These are phyloP conservation scores for Helicostylum pulchrum DNA, from an alignment of 192 early-diverging fungal species.

Conservation along the genomic window DNA sequence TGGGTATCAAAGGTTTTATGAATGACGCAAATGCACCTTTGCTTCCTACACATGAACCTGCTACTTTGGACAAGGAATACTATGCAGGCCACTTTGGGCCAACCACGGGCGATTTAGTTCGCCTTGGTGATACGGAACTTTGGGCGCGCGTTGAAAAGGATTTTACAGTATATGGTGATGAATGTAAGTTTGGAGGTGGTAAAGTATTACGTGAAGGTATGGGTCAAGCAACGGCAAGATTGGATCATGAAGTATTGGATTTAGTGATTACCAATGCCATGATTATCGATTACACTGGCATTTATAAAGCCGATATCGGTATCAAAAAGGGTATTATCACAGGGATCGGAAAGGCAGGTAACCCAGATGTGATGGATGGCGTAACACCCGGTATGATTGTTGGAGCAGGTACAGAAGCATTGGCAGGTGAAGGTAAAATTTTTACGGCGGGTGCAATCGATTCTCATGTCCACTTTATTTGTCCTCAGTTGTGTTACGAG, in stretches of 20 bases:
- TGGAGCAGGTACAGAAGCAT: slow-evolving; percentile 86
- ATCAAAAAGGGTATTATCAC: slow-evolving; percentile 80
- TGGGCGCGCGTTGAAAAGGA: slow-evolving; percentile 89
- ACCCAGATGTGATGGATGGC: slow-evolving; percentile 95
- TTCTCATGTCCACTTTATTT: slow-evolving; percentile 95
- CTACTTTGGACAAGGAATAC: slow-evolving; percentile 71
- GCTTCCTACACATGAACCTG: slow-evolving; percentile 40
- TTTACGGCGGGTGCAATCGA: slow-evolving; percentile 94
- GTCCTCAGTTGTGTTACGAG: slow-evolving; percentile 85
- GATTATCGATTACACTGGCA: slow-evolving; percentile 90
- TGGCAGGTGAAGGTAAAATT: slow-evolving; percentile 88
- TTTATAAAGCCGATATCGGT: slow-evolving; percentile 98
- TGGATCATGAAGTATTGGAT: slow-evolving; percentile 75
- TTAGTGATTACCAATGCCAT: slow-evolving; percentile 94
- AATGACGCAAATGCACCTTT: slow-evolving; percentile 59
- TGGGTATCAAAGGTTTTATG: slow-evolving; percentile 53
- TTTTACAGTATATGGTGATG: slow-evolving; percentile 89
- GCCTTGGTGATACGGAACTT: slow-evolving; percentile 82
- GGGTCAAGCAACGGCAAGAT: slow-evolving; percentile 76
- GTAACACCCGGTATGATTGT: slow-evolving; percentile 87
- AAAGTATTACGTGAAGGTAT: slow-evolving; percentile 95
- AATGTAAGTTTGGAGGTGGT: slow-evolving; percentile 95
- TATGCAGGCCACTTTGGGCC: slow-evolving; percentile 93
- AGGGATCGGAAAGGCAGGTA: slow-evolving; percentile 97
- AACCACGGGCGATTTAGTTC: slow-evolving; percentile 85